Evolutionary conservation across 129 eudicot genomes (phyloP), one percentile per base, ranked within the genome.

Genomic region (Calendula officinalis): DNA sequence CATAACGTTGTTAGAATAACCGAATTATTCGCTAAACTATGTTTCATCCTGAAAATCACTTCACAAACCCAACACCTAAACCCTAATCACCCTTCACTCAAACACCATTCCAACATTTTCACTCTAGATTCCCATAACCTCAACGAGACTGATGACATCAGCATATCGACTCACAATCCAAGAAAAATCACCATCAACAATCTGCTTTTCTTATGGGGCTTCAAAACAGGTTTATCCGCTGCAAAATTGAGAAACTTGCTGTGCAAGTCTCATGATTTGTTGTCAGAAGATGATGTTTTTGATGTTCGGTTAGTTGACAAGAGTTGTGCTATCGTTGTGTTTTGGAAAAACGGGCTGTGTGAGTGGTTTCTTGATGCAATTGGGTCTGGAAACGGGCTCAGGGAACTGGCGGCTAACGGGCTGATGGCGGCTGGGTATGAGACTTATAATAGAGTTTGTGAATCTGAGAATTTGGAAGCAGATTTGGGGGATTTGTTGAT

Each of bases 171-270:
- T 14, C 49, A 78, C 67, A 82, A 77, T 58, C 69, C 62, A 15
- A 82, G 51, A 48, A 83, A 73, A 62, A 72, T 86, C 40, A 77
- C 81, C 69, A 75, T 66, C 9, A 56, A 78, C 40, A 73, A 82
- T 67, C 46, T 94, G 53, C 90, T 86, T 38, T 94, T 94, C 77
- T 44, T 94, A 43, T 94, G 99, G 99, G 99, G 99, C 30, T 94
- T 94, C 56, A 65, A 70, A 61, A 38, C 70, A 11, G 94, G 95
- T 42, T 61, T 52, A 44, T 83, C 99, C n/a, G 81, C 86, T 3
- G 73, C 64, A 59, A 79, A 53, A 62, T 78, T 94, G 64, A 86
- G 82, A 68, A 69, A 30, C 67, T 64, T 81, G 53, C 86, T 94
- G 35, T 33, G 32, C 42, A 71, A 53, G 53, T 83, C 83, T 47